Base-by-base conservation (phyloP, 2,329 filamentous ascomycete species). In the Beauveria bassiana region DNA sequence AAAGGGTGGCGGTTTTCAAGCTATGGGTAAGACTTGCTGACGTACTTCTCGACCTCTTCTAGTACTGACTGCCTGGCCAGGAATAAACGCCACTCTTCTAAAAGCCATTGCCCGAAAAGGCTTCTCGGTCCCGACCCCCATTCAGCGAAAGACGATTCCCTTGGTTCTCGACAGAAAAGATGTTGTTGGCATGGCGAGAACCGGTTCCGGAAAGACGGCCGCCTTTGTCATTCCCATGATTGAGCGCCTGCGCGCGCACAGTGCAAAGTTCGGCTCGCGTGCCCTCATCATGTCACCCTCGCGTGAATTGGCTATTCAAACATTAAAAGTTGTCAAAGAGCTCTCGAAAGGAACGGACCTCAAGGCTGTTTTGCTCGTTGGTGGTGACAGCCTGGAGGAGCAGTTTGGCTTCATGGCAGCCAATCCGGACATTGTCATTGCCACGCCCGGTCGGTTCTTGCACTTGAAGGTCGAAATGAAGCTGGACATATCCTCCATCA, bases 221-320 rank as follows among this genome's bases (percentile, higher is more conserved):
- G 95, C 95, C 24, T 99, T 99, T 74, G 92, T 98, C 28, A 96
- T 99, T 66, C 95, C 95, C 49, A 96, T 99, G 93, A 92, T 99
- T 64, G 91, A 99, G 78, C 90, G 88, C 66, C 79, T 99, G 64
- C 96, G 93, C 74, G 83, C 86, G 26, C 96, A 99, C 74, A 96
- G 90, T 70, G 87, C 87, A 34, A 88, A 89, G 69, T 87, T 98
- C 65, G 95, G 96, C 58, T 86, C 91, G 50, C 84, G 95, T 69
- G 95, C 88, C 14, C 79, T 99, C 63, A 89, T 99, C 64, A 76
- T 99, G 72, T 97, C 93, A 16, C 95, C 95, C 0, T 96, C 93
- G 28, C 85, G 95, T 79, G 95, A 99, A 77, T 78, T 99, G 72
- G 95, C 96, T 14, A 81, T 99, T 66, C 95, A 99, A 77, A 98